Evolutionary conservation across 225 moss, liverwort and hornwort genomes (phyloP).

Genomic region (Neckera pumila): DNA sequence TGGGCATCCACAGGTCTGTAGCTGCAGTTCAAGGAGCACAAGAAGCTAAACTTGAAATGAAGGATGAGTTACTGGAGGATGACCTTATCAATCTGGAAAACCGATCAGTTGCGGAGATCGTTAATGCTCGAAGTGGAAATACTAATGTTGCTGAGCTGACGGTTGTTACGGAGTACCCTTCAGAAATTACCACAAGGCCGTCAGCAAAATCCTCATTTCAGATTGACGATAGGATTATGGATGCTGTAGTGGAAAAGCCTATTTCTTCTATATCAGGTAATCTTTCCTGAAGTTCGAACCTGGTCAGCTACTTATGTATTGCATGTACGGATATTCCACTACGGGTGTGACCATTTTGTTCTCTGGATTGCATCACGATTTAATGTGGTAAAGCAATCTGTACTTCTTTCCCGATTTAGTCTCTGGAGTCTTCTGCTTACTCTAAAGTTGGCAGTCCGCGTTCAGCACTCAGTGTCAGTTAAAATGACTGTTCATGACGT

Average conservation of each 20-base stretch:
- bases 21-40: slow-evolving; percentile 57
- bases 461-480: background rate
- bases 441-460: background rate
- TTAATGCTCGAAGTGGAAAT: background rate
- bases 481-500: background rate
- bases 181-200: background rate
- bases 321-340: background rate
- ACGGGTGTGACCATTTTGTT: background rate
- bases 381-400: background rate
- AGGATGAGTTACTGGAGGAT: slow-evolving; percentile 14
- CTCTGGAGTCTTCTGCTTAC: background rate
- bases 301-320: background rate
- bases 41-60: slow-evolving; percentile 15
- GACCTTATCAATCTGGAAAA: background rate
- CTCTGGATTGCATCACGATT: background rate
- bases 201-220: slow-evolving; percentile 2
- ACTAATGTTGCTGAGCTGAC: background rate
- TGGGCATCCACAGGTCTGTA: slow-evolving; percentile 38
- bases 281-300: background rate
- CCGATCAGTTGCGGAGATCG: background rate
- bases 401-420: background rate
- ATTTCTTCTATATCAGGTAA: slow-evolving; percentile 21
- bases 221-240: slow-evolving; percentile 6
- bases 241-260: slow-evolving; percentile 5
- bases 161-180: slow-evolving; percentile 6